Conservation (phyloP, 352 stramenopile genomes). For the Chrysophaeum taylorii region DNA sequence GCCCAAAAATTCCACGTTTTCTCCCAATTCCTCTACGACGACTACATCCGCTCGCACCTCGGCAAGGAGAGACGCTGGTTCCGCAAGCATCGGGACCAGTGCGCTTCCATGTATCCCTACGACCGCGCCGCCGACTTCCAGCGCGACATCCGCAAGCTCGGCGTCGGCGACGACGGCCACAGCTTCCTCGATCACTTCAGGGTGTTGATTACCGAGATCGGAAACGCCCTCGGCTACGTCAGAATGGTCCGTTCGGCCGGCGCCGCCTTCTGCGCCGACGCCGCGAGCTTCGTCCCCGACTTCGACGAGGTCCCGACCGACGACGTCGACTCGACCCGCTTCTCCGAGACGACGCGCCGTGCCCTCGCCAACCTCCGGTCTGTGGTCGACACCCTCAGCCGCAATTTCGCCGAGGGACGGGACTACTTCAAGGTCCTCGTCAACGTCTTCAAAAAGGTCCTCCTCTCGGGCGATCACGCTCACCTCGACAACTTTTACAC, state of each 20-base stretch:
- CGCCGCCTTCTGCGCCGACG: slow-evolving; percentile 77
- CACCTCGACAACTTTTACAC: slow-evolving; percentile 81
- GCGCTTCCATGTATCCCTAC: slow-evolving; percentile 71
- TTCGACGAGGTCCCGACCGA: slow-evolving; percentile 58
- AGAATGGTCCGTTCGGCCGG: slow-evolving; percentile 78
- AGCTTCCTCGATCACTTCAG: slow-evolving; percentile 78
- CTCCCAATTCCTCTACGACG: slow-evolving; percentile 75
- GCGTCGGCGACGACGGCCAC: slow-evolving; percentile 40
- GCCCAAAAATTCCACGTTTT: slow-evolving; percentile 60
- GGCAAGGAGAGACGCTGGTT: slow-evolving; percentile 81
- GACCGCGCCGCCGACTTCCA: slow-evolving; percentile 76
- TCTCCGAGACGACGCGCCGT: slow-evolving; percentile 62
- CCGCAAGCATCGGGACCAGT: slow-evolving; percentile 73
- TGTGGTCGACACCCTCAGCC: slow-evolving; percentile 65
- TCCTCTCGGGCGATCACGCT: slow-evolving; percentile 66
- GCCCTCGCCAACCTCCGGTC: slow-evolving; percentile 69
- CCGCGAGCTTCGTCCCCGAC: slow-evolving; percentile 78
- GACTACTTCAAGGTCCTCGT: slow-evolving; percentile 76
- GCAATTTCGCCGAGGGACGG: slow-evolving; percentile 78
- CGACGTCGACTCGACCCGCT: slow-evolving; percentile 41
- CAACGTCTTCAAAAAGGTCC: slow-evolving; percentile 51
- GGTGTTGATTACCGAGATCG: slow-evolving; percentile 77
- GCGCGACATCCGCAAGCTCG: slow-evolving; percentile 51
- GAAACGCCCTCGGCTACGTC: slow-evolving; percentile 80
- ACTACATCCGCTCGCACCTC: slow-evolving; percentile 82